Base-by-base conservation (phyloP, 116 monocot genomes). In the Trichopus zeylanicus region DNA sequence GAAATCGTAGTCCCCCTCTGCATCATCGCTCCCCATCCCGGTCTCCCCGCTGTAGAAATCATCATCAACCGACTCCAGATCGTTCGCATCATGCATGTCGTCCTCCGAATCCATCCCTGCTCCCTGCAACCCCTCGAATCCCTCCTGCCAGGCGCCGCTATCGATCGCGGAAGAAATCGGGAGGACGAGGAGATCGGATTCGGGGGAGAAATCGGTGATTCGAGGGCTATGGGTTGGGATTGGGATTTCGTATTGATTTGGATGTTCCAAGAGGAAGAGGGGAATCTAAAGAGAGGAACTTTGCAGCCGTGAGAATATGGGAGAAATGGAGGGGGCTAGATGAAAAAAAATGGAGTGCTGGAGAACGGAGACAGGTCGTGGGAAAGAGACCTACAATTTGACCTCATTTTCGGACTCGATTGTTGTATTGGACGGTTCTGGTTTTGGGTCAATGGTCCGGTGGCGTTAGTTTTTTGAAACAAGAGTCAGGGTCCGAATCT, bases 31-130 rank as follows among this genome's bases (percentile, higher is more conserved):
- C 26, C 72, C 90, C 55, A 67, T 75, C 61, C 73, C 89, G 13
- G 85, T 82, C 54, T 84, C 86, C 47, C 80, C 89, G 78, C 95
- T 95, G 76, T 90, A 94, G 76, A 77, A 81, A 25, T 92, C 91
- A 26, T 91, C 91, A 19, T 87, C 83, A 48, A 69, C 20, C 22
- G 79, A 79, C 67, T 88, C 85, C 28, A 72, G 20, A 52, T 84
- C 87, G 72, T 75, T 76, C n/a, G 84, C 78, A 53, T 76, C 84
- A 46, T 78, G 76, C 88, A 77, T 81, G 60, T 81, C 92, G 22
- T 79, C 84, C 29, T 85, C 97, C 55, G 87, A 90, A 63, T 91
- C 91, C 89, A 94, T 94, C 64, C 6, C 52, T 35, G n/a, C 7
- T 42, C 42, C 59, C 42, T 20, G 29, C 32, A 47, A 68, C 48